Conservation (phyloP, 2,329 filamentous ascomycete genomes). For the Knufia petricola region DNA sequence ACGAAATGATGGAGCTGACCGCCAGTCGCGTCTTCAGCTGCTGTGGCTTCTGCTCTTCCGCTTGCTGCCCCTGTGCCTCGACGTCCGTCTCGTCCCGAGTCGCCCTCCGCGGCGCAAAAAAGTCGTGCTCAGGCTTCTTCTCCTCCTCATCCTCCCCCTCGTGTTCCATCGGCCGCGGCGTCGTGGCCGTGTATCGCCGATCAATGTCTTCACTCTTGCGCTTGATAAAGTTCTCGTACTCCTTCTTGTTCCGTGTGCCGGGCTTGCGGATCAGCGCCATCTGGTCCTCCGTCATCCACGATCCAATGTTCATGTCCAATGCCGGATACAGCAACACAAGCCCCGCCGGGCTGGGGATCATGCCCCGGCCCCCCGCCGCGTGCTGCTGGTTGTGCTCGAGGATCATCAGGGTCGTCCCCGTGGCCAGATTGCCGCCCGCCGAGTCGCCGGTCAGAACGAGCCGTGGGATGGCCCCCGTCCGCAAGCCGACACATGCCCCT, state of each 20-base stretch:
- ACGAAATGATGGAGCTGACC: slow-evolving; percentile 94
- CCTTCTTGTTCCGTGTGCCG: slow-evolving; percentile 52
- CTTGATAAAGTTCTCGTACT: slow-evolving; percentile 57
- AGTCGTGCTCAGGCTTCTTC: slow-evolving; percentile 25
- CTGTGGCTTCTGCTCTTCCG: slow-evolving; percentile 33
- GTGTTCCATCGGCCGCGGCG: slow-evolving; percentile 64
- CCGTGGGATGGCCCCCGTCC: slow-evolving; percentile 54
- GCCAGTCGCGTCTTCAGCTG: slow-evolving; percentile 73
- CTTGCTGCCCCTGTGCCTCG: slow-evolving; percentile 29
- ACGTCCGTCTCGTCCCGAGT: slow-evolving; percentile 22
- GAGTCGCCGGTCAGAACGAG: slow-evolving; percentile 71
- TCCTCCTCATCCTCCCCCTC: slow-evolving; percentile 55
- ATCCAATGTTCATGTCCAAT: slow-evolving; percentile 93
- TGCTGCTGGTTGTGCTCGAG: slow-evolving; percentile 56
- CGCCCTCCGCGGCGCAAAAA: slow-evolving; percentile 25
- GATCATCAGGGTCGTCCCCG: slow-evolving; percentile 78
- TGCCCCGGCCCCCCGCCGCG: slow-evolving; percentile 37
- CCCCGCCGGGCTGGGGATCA: slow-evolving; percentile 65
- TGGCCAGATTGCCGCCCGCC: slow-evolving; percentile 70
- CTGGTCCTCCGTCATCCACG: slow-evolving; percentile 98
- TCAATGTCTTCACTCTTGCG: slow-evolving; percentile 68
- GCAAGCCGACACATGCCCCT: slow-evolving; percentile 68
- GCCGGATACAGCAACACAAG: slow-evolving; percentile 81
- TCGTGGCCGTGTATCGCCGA: slow-evolving; percentile 61
- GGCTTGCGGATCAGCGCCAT: slow-evolving; percentile 81